Evolutionary conservation across 164 flowering plant species (phyloP), one percentile per base, ranked within the genome.

Genomic region (Stephania cephalantha): DNA sequence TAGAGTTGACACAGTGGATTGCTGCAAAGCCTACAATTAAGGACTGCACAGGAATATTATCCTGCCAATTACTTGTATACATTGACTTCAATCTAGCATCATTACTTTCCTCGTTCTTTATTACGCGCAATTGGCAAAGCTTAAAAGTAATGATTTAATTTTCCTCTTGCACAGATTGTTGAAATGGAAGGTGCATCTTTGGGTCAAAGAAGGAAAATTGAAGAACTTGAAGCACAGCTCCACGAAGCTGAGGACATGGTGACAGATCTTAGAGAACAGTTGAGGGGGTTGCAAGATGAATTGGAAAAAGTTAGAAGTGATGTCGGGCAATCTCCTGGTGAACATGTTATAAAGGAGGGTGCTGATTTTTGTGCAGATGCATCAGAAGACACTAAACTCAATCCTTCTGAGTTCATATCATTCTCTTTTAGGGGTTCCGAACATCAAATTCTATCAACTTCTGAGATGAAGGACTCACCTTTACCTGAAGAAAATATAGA

Each of bases 211-310:
- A 83, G 70, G 72, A 88, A 79, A 80, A 89, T 89, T 78, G 87
- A 89, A 68, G 98, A 95, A 82, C 94, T 95, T 76, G 97, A 93
- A 85, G 91, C 87, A 65, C 97, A 93, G 82, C 91, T 95, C 7
- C 88, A 87, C 9, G 93, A 90, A 86, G 95, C 97, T 69, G 93
- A 92, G 79, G 92, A 91, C 72, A 89, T 85, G 61, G 92, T 87
- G 15, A 83, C 69, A 46, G 93, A 87, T 46, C 97, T 92, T 69
- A 86, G 95, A 75, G 81, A 80, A 74, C 92, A 92, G 79, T 78
- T 92, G 82, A 81, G 82, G 74, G 79, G 75, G 79, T 88, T 80
- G 46, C 88, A 85, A 55, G 84, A 82, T 78, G 91, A 88, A 77
- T 63, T 90, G 78, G 88, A 85, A 78, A 81, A 71, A 71, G 68